These are phyloP conservation scores for Dipteronia dyeriana DNA, from an alignment of 345 rosid species.

Conservation along the genomic window DNA sequence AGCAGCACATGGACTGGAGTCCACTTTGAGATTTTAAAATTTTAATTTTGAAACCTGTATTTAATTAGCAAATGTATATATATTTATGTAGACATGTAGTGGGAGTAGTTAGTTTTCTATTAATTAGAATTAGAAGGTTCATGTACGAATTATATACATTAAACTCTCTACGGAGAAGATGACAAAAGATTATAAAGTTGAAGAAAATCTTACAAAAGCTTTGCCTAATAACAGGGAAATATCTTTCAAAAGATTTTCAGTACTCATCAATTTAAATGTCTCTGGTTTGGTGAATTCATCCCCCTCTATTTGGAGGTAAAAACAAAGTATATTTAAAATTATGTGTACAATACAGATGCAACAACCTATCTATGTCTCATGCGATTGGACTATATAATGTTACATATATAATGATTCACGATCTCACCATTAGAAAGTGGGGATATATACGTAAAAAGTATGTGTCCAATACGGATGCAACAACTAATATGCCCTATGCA, in stretches of 20 bases:
- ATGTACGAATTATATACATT: not conserved
- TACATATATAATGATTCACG: no score
- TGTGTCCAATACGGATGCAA: no score
- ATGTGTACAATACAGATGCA: no score
- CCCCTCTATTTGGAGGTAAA: not conserved
- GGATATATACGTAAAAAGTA: no score
- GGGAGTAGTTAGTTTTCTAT: conserved; percentile 26
- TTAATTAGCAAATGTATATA: not conserved
- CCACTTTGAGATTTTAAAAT: conserved; percentile 17
- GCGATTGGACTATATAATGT: no score
- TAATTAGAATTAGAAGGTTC: not conserved
- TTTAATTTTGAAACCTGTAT: not conserved
- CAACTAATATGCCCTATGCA: no score
- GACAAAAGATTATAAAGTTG: not conserved
- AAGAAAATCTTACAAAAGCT: not conserved
- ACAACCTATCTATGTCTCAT: no score
- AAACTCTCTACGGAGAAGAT: not conserved
- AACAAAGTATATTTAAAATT: no score
- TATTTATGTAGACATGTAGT: conserved; percentile 1
- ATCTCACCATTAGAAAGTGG: no score
- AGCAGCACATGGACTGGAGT: not conserved
- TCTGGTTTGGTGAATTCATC: not conserved
- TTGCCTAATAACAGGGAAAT: not conserved
- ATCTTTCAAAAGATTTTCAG: conserved; percentile 9
- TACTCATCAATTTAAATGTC: not conserved